These are phyloP conservation scores for Trichoderma pleuroti DNA, from an alignment of 2,329 filamentous ascomycete species.

Conservation along the genomic window DNA sequence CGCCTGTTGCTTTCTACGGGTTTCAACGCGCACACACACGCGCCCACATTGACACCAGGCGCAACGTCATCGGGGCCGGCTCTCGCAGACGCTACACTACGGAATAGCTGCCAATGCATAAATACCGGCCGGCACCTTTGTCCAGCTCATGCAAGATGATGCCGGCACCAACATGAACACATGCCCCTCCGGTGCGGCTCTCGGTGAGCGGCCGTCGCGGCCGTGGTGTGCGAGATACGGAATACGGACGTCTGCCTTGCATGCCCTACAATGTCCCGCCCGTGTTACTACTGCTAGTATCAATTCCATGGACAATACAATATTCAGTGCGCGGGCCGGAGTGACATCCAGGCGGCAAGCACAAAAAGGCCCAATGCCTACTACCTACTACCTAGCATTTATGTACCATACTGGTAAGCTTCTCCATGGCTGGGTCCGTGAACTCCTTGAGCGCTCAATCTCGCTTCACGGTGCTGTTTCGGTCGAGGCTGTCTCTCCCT, in stretches of 20 bases:
- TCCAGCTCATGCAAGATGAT: neutral
- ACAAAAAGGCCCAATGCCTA: neutral
- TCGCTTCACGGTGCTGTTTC: conserved; percentile 5
- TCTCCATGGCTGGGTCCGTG: neutral
- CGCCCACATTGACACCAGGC: no score
- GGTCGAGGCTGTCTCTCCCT: neutral
- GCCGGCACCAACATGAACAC: neutral
- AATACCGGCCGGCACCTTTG: neutral
- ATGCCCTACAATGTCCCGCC: neutral
- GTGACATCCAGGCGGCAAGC: neutral
- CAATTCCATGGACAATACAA: no score
- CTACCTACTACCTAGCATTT: no score
- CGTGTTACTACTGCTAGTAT: no score
- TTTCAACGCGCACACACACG: neutral
- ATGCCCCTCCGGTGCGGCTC: neutral
- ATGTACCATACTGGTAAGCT: neutral
- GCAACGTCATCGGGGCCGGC: neutral
- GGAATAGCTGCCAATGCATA: neutral
- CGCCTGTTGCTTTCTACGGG: neutral
- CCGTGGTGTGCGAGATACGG: neutral
- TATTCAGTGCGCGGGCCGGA: no score
- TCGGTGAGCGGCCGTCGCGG: neutral
- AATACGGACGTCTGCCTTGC: neutral
- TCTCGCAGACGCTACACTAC: neutral
- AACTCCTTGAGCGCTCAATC: neutral